A percentile compares a stretch with the other conserved stretches of the same genome.
Evolutionary conservation across 2,329 filamentous ascomycete species (phyloP).

Genomic region (Claviceps sorghi): DNA sequence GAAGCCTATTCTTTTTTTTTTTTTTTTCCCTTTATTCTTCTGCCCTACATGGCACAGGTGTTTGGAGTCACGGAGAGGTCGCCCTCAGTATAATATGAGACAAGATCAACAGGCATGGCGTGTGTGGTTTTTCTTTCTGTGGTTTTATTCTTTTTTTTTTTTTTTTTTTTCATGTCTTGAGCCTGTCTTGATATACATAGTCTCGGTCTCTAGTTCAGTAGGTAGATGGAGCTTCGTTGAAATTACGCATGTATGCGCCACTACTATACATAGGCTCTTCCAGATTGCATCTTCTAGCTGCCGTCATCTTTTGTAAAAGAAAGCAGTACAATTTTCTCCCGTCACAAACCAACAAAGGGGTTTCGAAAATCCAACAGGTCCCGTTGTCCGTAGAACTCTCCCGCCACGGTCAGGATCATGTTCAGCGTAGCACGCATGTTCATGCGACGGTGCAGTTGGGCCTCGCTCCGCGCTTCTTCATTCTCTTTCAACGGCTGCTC

Average conservation of each 20-base stretch:
- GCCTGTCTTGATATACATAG: neutral
- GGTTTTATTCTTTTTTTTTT: neutral
- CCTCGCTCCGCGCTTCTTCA: constrained; percentile 12
- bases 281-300: neutral
- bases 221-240: neutral
- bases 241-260: neutral
- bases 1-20: neutral
- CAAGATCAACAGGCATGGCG: neutral
- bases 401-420: constrained; percentile 80
- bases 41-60: neutral
- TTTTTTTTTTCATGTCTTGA: neutral
- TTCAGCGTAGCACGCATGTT: constrained; percentile 62
- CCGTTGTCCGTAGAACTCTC: constrained; percentile 78
- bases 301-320: neutral
- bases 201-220: neutral
- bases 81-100: neutral
- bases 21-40: neutral
- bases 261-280: neutral
- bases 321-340: neutral
- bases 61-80: neutral
- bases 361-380: constrained; percentile 68
- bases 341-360: constrained; percentile 35
- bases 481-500: constrained; percentile 15
- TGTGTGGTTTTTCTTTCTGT: neutral
- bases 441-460: constrained; percentile 23